These are phyloP conservation scores for Tripidium arundinaceum DNA, from an alignment of 202 grass and related monocot species.

Conservation along the genomic window DNA sequence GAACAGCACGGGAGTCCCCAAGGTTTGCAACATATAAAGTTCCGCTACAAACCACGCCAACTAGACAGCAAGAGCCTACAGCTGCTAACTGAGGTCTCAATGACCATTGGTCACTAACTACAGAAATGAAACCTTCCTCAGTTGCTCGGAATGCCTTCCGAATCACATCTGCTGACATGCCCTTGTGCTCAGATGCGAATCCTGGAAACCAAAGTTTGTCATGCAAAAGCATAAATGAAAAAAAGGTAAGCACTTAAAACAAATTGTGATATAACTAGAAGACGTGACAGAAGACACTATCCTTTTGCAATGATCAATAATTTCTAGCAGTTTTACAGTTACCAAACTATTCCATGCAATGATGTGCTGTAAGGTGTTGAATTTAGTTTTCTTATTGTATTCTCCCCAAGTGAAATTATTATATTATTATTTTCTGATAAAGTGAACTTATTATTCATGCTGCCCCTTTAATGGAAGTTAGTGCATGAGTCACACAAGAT, in stretches of 20 bases:
- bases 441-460: neutral
- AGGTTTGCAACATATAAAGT: conserved; percentile 75
- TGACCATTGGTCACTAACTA: conserved; percentile 68
- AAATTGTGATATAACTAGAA: neutral
- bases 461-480: neutral
- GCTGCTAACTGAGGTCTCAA: conserved; percentile 74
- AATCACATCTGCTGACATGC: conserved; percentile 74
- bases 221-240: neutral
- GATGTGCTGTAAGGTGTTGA: neutral
- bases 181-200: conserved; percentile 73
- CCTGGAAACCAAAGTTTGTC: conserved; percentile 44
- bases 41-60: conserved; percentile 60
- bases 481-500: neutral
- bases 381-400: conserved; percentile 1
- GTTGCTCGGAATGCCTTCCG: conserved; percentile 63
- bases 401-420: neutral
- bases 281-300: conserved; percentile 4
- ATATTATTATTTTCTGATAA: neutral
- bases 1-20: conserved; percentile 75
- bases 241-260: conserved; percentile 20
- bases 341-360: neutral
- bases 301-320: conserved; percentile 8
- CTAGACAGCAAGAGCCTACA: conserved; percentile 85
- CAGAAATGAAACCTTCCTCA: conserved; percentile 72
- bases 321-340: neutral